Conservation (phyloP, 768 basidiomycete genomes). For the Mycena latifolia region DNA sequence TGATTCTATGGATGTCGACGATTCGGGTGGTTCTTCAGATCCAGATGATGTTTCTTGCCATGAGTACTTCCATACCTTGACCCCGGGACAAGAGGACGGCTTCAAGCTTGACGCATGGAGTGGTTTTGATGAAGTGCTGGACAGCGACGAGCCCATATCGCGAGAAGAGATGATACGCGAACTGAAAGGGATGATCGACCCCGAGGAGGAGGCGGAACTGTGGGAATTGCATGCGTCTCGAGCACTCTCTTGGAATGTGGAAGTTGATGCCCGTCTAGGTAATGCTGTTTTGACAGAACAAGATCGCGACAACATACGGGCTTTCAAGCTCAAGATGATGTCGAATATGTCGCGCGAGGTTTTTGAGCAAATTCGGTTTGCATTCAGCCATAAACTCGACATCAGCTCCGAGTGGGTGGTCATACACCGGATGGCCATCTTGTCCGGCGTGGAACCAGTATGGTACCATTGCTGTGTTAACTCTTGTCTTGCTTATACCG, state of each 20-base stretch:
- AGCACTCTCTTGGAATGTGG: not conserved
- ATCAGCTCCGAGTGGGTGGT: slow-evolving; percentile 38
- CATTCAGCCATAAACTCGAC: slow-evolving; percentile 35
- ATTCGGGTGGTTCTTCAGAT: not conserved
- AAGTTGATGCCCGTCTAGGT: not conserved
- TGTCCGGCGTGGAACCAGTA: slow-evolving; percentile 41
- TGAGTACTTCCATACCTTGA: not conserved
- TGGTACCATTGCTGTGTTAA: slow-evolving; percentile 50
- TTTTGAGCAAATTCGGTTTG: slow-evolving; percentile 20
- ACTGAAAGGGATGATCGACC: slow-evolving; percentile 3
- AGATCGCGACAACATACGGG: too few species aligned
- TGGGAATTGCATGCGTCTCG: slow-evolving; percentile 9
- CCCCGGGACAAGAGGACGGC: not conserved
- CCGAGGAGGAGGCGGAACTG: not conserved
- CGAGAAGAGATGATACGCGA: slow-evolving; percentile 6
- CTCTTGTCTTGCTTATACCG: slow-evolving; percentile 47
- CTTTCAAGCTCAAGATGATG: slow-evolving; percentile 14
- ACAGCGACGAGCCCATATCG: not conserved
- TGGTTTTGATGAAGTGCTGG: slow-evolving; percentile 2
- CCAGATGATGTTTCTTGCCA: not conserved
- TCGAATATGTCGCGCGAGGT: not conserved
- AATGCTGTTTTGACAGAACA: not conserved
- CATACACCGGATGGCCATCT: slow-evolving; percentile 15
- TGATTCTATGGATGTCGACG: not conserved
- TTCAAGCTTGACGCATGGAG: not conserved